Evolutionary conservation across 306 rosid genomes (phyloP).

Genomic region (Arachis stenosperma): DNA sequence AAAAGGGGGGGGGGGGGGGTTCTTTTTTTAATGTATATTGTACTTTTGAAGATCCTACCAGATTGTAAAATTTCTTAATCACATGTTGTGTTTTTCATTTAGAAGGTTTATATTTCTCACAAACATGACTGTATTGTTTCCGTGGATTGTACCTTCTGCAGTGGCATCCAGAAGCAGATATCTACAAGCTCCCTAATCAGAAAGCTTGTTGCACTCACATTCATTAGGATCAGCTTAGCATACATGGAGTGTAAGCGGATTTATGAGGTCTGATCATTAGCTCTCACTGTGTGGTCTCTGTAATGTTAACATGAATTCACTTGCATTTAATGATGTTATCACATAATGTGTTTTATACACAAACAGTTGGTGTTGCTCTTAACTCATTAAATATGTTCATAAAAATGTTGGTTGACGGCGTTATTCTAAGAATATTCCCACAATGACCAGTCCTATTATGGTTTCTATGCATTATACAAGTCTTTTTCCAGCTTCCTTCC

Average conservation of each 20-base stretch:
- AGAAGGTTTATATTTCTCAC: not conserved
- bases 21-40: not conserved
- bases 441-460: slow-evolving; percentile 20
- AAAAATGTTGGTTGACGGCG: not conserved
- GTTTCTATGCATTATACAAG: slow-evolving; percentile 20
- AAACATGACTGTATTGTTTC: slow-evolving; percentile 8
- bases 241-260: slow-evolving; percentile 90
- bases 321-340: not conserved
- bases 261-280: slow-evolving; percentile 70
- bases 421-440: not conserved
- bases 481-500: not conserved
- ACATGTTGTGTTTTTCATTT: slow-evolving; percentile 5
- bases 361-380: too few relatives aligned
- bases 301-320: slow-evolving; percentile 19
- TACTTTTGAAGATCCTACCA: not conserved
- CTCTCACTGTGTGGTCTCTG: slow-evolving; percentile 27
- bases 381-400: not conserved
- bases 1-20: too few relatives aligned
- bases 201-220: slow-evolving; percentile 79
- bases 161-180: slow-evolving; percentile 92
- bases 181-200: slow-evolving; percentile 64
- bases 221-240: slow-evolving; percentile 70
- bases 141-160: slow-evolving; percentile 40
- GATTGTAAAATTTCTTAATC: slow-evolving; percentile 1
- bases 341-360: not conserved